These are phyloP conservation scores for Astrothelium macrocarpum DNA, from an alignment of 495 filamentous ascomycete genomes.

Conservation along the genomic window DNA sequence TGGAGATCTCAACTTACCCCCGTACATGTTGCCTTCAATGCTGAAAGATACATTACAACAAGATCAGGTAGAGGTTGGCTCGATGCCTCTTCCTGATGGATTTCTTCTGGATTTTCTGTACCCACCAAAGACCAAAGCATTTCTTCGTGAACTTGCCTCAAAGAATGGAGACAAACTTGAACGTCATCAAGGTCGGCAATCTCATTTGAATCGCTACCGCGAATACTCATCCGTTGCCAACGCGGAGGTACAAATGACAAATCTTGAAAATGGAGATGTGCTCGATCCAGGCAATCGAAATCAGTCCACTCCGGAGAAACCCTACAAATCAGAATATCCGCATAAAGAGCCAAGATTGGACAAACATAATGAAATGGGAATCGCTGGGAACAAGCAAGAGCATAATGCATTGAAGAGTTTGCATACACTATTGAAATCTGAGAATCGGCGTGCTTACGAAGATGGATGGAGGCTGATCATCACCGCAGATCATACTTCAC, in stretches of 20 bases:
- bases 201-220: background rate
- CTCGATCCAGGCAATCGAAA: background rate
- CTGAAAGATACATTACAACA: background rate
- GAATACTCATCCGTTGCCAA: background rate
- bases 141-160: conserved; percentile 1
- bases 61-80: background rate
- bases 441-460: background rate
- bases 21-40: conserved; percentile 27
- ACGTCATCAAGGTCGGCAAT: background rate
- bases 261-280: background rate
- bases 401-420: background rate
- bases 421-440: background rate
- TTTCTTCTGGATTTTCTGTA: conserved; percentile 56
- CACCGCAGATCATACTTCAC: background rate
- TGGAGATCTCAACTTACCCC: conserved; percentile 45
- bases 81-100: conserved; percentile 12
- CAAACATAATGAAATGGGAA: background rate
- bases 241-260: background rate
- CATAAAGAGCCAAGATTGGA: background rate
- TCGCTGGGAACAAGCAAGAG: background rate
- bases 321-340: background rate
- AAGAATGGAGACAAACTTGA: background rate
- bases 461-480: background rate
- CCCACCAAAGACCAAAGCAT: conserved; percentile 37
- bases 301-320: background rate